Evolutionary conservation across 495 filamentous ascomycete genomes (phyloP), one percentile per base, ranked within the genome.

Genomic region (Aspergillus cavernicola): DNA sequence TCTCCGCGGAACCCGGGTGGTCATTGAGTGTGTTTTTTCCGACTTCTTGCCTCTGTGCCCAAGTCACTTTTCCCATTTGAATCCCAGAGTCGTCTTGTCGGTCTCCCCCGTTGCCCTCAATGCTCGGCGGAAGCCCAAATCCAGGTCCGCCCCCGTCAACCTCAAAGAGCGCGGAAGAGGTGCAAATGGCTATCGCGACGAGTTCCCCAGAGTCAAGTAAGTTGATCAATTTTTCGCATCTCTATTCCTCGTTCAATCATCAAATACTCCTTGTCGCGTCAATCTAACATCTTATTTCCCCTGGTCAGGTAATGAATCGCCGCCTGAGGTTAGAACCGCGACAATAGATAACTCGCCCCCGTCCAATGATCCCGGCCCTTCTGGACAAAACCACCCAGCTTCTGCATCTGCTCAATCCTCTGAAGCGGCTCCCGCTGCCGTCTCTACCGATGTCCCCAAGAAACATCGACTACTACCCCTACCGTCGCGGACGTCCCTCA

Each of bases 401-500:
- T 41, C 41, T 32, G 66, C 58, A 26, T 59, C 66, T 6, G 23
- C 52, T 29, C 44, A 59, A 5, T 46, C 31, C 19, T 20, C 52
- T 24, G 64, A 60, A 46, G 48, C 31, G 26, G 45, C 52, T 38
- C 36, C 62, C 24, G 22, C 56, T 13, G 29, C 50, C 6, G 49
- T 15, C 13, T 20, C 55, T 10, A 36, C 59, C 37, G 62, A 68
- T 23, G 37, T 58, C 12, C 57, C 78, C 7, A 84, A 82, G 68
- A 86, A 83, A 19, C 76, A 80, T 46, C 76, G 81, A 24, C 73
- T 84, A 18, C 62, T 82, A 15, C 77, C 79, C 59, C 79, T 86
- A 52, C 80, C 85, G 19, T 88, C 85, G 47, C 78, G 86, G 67
- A 80, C 84, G 15, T 87, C 87, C 4, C 85, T 86, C 32, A 85